Conservation (phyloP, 441 rosid species). For the Raphanus hybrid region DNA sequence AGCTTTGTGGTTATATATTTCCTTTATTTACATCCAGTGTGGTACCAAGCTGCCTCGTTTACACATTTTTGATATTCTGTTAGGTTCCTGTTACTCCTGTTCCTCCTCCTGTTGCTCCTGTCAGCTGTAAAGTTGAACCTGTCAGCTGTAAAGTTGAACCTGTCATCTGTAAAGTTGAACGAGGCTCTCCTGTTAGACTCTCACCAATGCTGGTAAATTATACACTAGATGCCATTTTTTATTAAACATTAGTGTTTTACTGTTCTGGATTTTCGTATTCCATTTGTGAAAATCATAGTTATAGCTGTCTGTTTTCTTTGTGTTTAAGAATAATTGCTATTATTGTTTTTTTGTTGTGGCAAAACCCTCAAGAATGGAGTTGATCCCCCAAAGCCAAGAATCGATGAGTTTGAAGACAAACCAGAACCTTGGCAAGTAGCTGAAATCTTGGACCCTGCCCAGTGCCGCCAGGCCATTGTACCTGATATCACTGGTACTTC, state of each 20-base stretch:
- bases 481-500: slow-evolving; percentile 71
- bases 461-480: slow-evolving; percentile 64
- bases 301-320: slow-evolving; percentile 13
- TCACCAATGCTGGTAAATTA: slow-evolving; percentile 67
- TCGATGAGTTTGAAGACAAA: slow-evolving; percentile 65
- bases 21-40: slow-evolving; percentile 22
- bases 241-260: not conserved
- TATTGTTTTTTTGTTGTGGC: slow-evolving; percentile 20
- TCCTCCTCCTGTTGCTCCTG: slow-evolving; percentile 49
- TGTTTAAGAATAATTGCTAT: not conserved
- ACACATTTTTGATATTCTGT: slow-evolving; percentile 27
- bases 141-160: slow-evolving; percentile 78
- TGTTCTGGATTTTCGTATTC: not conserved
- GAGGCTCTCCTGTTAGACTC: slow-evolving; percentile 83
- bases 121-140: slow-evolving; percentile 76
- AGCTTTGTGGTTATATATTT: slow-evolving; percentile 34
- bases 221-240: not conserved
- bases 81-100: slow-evolving; percentile 67
- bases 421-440: slow-evolving; percentile 71
- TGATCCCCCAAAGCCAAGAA: slow-evolving; percentile 70
- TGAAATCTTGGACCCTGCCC: slow-evolving; percentile 68
- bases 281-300: not conserved
- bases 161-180: slow-evolving; percentile 79
- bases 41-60: slow-evolving; percentile 20
- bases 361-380: slow-evolving; percentile 66